Evolutionary conservation across 139 green algal genomes (phyloP).

Genomic region (Raphidocelis subcapitata): DNA sequence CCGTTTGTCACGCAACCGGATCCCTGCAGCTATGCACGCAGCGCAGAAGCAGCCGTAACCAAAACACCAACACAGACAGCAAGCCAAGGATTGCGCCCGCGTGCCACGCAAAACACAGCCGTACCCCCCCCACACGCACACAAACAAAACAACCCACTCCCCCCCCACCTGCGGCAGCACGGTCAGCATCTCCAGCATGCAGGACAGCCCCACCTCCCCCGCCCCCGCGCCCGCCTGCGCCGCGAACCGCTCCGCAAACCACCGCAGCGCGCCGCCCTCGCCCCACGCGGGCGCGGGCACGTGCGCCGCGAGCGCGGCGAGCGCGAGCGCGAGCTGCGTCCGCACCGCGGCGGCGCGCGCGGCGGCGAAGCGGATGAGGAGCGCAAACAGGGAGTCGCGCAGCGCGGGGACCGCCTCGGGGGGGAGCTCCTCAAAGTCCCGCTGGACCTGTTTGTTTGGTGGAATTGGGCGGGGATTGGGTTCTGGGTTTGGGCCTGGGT

Average conservation of each 20-base stretch:
- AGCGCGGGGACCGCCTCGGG: conserved; percentile 49
- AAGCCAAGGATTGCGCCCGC: no score
- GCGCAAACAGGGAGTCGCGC: conserved; percentile 70
- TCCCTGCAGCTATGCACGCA: no score
- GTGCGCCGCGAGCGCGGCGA: conserved; percentile 79
- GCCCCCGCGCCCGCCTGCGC: conserved; percentile 25
- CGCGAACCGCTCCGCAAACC: conserved; percentile 48
- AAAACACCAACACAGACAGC: no score
- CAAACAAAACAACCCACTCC: no score
- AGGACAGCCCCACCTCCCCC: conserved; percentile 51
- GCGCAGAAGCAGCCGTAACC: no score
- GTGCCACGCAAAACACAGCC: no score
- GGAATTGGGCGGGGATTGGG: not conserved
- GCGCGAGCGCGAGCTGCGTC: conserved; percentile 88
- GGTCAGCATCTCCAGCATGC: conserved; percentile 86
- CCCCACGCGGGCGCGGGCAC: conserved; percentile 67
- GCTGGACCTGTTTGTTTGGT: conserved; percentile 61
- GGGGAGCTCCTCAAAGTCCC: conserved; percentile 92
- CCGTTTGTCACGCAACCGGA: no score
- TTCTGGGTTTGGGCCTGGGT: no score
- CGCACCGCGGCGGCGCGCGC: conserved; percentile 55
- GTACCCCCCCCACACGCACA: no score
- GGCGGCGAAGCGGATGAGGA: conserved; percentile 67
- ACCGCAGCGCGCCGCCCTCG: conserved; percentile 44
- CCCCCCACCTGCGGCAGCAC: conserved; percentile 78